phyloP scores from a whole-genome alignment of 1,284 basidiomycete species.

The Malassezia obtusa region DNA sequence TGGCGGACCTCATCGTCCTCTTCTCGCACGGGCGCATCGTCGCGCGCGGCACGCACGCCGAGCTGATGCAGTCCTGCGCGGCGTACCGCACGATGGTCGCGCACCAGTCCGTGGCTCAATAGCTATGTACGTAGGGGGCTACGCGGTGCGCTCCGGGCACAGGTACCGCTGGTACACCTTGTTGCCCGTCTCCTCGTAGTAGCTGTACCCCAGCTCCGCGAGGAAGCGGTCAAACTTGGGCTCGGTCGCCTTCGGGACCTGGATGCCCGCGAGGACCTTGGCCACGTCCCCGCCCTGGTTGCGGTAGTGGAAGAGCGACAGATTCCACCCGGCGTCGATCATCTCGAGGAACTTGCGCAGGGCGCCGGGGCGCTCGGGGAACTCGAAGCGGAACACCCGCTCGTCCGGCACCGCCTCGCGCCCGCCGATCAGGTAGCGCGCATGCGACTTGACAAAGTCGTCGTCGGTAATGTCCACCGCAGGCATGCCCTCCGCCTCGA shows the following conservation, averaged over 20 bases:
- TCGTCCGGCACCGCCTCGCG: conserved; percentile 62
- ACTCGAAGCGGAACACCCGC: conserved; percentile 88
- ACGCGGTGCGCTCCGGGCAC: background rate
- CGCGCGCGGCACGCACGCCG: conserved; percentile 35
- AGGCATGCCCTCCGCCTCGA: conserved; percentile 63
- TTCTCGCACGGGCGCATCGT: conserved; percentile 33
- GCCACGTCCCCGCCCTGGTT: conserved; percentile 66
- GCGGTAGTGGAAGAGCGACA: conserved; percentile 91
- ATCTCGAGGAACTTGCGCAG: conserved; percentile 66
- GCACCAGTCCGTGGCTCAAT: conserved; percentile 24
- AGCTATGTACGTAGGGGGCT: background rate
- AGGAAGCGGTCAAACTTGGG: conserved; percentile 66
- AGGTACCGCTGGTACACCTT: conserved; percentile 72
- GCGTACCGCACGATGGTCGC: conserved; percentile 31
- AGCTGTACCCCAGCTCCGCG: conserved; percentile 67
- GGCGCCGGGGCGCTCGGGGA: conserved; percentile 88
- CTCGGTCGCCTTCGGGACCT: conserved; percentile 60
- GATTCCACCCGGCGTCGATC: conserved; percentile 79
- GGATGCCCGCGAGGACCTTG: conserved; percentile 67
- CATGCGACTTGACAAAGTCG: conserved; percentile 89
- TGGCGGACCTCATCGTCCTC: conserved; percentile 41
- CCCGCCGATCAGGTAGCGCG: conserved; percentile 79
- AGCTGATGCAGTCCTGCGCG: conserved; percentile 25
- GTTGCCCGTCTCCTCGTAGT: conserved; percentile 87
- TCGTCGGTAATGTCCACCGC: conserved; percentile 84